Evolutionary conservation across 768 basidiomycete genomes (phyloP), one percentile per base, ranked within the genome.

Genomic region (Russula emetica): DNA sequence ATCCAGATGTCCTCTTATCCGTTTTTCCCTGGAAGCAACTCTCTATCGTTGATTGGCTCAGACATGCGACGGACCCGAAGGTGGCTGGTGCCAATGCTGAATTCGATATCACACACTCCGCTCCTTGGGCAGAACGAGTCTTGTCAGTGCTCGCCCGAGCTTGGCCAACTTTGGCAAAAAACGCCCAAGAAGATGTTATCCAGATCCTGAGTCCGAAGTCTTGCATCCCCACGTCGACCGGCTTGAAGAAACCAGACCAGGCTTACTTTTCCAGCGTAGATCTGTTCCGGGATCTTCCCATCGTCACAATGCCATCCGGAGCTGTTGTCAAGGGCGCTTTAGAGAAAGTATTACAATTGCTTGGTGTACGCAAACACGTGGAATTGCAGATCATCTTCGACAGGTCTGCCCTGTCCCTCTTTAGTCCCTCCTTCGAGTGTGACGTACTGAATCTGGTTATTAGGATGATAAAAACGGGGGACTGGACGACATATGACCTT

Each of bases 331-430:
- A 90, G 71, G 87, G 86, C 0, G 74, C 78, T 5, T 71, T 92
- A 67, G 93, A 95, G 71, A 87, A 83, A 66, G 73, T 92, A 2
- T 74, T 94, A 7, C 77, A 83, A 32, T 82, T 80, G 1, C 76
- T 98, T 0, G 96, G 94, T 14, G 92, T 98, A 14, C 83, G 93
- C 20, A 92, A 86, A 72, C 94, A 95, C 66, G 93, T 98, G 8
- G 91, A 98, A 64, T 79, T 98, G 2, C 94, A 98, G 73, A 78
- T 97, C 3, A 82, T 99, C n/a, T 99, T 99, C 71, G 84, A 88
- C 59, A 81, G 94, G 87, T 90, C 58, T 55, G 78, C 5, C 38
- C 18, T 18, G 38, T 18, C 16, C 16, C 16, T 40, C 38, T 14
- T 34, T 18, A 50, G 8, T 42, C 26, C 50, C 28, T 40, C 24